Evolutionary conservation across 495 filamentous ascomycete genomes (phyloP).

Genomic region (Neohortaea acidophila): DNA sequence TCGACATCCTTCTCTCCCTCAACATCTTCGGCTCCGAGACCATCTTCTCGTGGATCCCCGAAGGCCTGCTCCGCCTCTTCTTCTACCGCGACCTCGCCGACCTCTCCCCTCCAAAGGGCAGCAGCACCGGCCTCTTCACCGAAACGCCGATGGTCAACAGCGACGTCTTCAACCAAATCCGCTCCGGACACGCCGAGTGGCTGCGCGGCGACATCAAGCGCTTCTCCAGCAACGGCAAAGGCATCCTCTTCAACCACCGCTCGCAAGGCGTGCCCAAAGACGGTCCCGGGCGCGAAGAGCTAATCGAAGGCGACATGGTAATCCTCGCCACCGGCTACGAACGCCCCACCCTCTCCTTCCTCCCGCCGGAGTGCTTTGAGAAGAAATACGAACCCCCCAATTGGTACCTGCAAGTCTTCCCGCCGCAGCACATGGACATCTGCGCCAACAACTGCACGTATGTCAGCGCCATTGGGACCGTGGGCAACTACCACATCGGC

Average conservation of each 20-base stretch:
- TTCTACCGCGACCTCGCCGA: slow-evolving; percentile 79
- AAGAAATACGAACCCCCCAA: slow-evolving; percentile 62
- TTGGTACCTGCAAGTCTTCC: slow-evolving; percentile 80
- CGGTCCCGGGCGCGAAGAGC: slow-evolving; percentile 47
- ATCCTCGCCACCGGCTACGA: slow-evolving; percentile 75
- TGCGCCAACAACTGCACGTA: slow-evolving; percentile 78
- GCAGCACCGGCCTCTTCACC: slow-evolving; percentile 54
- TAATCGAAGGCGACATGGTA: slow-evolving; percentile 57
- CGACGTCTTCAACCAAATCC: slow-evolving; percentile 62
- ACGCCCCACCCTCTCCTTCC: slow-evolving; percentile 54
- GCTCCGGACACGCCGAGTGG: slow-evolving; percentile 62
- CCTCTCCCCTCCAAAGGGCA: slow-evolving; percentile 40
- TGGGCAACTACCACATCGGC: slow-evolving; percentile 77
- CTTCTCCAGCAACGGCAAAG: slow-evolving; percentile 38
- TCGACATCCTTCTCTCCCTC: slow-evolving; percentile 56
- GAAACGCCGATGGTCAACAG: slow-evolving; percentile 79
- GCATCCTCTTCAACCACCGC: slow-evolving; percentile 56
- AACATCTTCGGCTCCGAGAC: slow-evolving; percentile 74
- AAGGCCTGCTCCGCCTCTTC: slow-evolving; percentile 55
- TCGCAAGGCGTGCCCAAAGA: slow-evolving; percentile 54
- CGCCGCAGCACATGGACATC: slow-evolving; percentile 45
- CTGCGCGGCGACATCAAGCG: slow-evolving; percentile 60
- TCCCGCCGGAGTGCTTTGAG: slow-evolving; percentile 55
- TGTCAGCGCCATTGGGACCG: slow-evolving; percentile 62
- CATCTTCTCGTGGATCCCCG: slow-evolving; percentile 58